Evolutionary conservation across 768 basidiomycete genomes (phyloP).

Genomic region (Cystobasidium tubakii): DNA sequence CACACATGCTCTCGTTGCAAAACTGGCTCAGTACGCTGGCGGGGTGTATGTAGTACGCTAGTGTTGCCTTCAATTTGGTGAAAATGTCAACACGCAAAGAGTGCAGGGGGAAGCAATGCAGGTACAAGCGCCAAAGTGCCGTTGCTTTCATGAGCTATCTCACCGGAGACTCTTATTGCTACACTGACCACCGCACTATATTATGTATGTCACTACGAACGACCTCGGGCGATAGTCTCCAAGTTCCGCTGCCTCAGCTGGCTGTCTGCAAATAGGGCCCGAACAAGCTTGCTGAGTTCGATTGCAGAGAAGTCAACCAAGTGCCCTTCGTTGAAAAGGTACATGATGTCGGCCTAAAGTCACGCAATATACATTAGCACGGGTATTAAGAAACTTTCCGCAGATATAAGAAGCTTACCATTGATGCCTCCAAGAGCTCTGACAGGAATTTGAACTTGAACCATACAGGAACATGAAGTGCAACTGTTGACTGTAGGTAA

Average conservation of each 20-base stretch:
- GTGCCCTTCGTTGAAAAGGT: conserved; percentile 51
- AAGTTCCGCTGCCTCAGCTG: conserved; percentile 43
- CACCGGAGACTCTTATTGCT: not conserved
- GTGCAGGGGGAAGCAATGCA: too few relatives aligned
- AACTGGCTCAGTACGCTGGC: too few relatives aligned
- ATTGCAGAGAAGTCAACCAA: conserved; percentile 51
- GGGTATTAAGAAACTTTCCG: too few relatives aligned
- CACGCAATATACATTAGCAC: too few relatives aligned
- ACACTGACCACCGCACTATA: not conserved
- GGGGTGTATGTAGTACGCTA: too few relatives aligned
- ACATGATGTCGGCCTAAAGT: conserved; percentile 52
- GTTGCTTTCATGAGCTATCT: too few relatives aligned
- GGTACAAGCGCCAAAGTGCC: too few relatives aligned
- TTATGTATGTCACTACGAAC: not conserved
- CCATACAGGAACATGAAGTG: conserved; percentile 51
- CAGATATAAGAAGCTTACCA: too few relatives aligned
- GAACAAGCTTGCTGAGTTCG: conserved; percentile 50
- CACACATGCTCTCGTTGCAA: too few relatives aligned
- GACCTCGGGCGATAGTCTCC: conserved; percentile 39
- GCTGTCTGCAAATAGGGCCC: conserved; percentile 50
- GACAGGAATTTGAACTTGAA: conserved; percentile 53
- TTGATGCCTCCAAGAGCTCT: conserved; percentile 50
- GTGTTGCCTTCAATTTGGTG: not conserved
- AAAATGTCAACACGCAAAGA: too few relatives aligned
- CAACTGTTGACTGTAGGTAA: conserved; percentile 46